phyloP scores from a whole-genome alignment of 2,329 filamentous ascomycete species.

The Colletotrichum agaves region DNA sequence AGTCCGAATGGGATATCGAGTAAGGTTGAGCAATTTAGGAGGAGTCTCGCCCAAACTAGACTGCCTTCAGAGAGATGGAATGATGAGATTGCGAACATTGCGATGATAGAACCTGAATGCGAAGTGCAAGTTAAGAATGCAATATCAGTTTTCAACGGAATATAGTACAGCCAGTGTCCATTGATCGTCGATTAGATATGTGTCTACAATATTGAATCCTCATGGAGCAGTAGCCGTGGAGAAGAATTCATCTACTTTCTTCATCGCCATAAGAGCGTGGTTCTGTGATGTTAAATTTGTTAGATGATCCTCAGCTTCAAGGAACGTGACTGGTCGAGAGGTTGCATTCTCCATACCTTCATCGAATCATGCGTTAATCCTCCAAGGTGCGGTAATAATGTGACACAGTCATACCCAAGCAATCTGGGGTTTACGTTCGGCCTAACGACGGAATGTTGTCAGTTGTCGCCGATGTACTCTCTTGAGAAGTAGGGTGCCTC shows the following conservation, averaged over 20 bases:
- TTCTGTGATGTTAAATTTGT: not conserved
- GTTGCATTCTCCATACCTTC: no score
- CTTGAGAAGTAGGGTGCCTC: not conserved
- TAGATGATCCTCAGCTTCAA: not conserved
- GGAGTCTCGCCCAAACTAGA: no score
- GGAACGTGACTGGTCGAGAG: no score
- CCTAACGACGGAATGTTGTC: not conserved
- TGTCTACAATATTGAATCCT: not conserved
- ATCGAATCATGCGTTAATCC: slow-evolving; percentile 16
- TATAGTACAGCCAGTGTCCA: no score
- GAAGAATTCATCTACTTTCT: not conserved
- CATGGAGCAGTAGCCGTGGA: accelerated
- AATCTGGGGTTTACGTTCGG: not conserved
- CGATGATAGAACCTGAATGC: no score
- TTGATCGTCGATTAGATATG: no score
- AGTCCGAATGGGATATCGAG: no score
- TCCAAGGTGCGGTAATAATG: slow-evolving; percentile 18
- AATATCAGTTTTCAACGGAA: no score
- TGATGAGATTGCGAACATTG: no score
- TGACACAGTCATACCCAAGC: slow-evolving; percentile 8
- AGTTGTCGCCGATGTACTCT: accelerated
- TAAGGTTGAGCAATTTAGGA: no score
- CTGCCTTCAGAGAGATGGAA: no score
- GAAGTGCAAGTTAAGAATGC: no score
- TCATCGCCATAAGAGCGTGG: slow-evolving; percentile 5